phyloP scores from a whole-genome alignment of 2,329 filamentous ascomycete species.

The Xylariomycetidae sp. region DNA sequence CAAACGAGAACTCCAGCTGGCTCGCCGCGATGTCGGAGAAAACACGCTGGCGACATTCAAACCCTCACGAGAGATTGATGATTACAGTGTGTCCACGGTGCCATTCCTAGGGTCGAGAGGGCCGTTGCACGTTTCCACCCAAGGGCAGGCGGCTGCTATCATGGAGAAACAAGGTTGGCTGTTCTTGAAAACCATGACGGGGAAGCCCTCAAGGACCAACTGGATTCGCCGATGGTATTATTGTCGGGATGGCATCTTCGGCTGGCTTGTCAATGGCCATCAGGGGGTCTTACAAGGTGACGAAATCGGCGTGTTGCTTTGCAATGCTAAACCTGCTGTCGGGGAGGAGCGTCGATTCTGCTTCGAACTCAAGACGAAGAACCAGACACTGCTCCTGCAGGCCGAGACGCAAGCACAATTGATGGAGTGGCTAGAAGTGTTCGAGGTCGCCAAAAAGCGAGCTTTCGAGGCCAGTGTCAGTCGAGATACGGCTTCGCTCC shows the following conservation, averaged over 20 bases:
- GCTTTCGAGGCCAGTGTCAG: constrained; percentile 72
- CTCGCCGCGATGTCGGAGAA: constrained; percentile 79
- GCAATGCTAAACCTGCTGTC: constrained; percentile 85
- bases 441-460: constrained; percentile 89
- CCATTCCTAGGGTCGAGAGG: constrained; percentile 74
- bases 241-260: constrained; percentile 91
- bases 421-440: constrained; percentile 91
- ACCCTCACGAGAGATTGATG: constrained; percentile 87
- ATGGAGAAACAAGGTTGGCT: constrained; percentile 94
- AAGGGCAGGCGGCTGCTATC: constrained; percentile 44
- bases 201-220: constrained; percentile 82
- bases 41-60: constrained; percentile 64
- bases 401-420: constrained; percentile 88
- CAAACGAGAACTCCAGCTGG: constrained; percentile 72
- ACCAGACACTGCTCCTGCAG: constrained; percentile 81
- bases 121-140: constrained; percentile 58
- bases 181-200: constrained; percentile 73
- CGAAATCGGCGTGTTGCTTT: constrained; percentile 90
- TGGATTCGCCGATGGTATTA: constrained; percentile 96
- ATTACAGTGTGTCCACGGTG: constrained; percentile 86
- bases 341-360: constrained; percentile 94
- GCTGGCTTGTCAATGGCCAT: constrained; percentile 80
- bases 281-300: constrained; percentile 93
- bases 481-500: constrained; percentile 40
- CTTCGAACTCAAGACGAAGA: constrained; percentile 98